These are phyloP conservation scores for Cordyceps pruinosa DNA, from an alignment of 2,329 filamentous ascomycete genomes.

Conservation along the genomic window DNA sequence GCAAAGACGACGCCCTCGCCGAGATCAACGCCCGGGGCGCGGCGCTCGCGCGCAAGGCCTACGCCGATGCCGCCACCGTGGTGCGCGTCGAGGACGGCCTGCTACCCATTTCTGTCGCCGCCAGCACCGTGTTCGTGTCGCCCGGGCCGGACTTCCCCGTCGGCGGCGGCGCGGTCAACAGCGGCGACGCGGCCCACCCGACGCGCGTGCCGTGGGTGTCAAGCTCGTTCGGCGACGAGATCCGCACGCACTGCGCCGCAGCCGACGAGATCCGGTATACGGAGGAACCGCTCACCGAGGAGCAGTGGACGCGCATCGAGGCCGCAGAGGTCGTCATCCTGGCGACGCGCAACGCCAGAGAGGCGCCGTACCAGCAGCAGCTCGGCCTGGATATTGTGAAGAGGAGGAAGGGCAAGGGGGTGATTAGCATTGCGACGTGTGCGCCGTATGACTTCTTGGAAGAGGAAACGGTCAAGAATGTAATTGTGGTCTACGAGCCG, in stretches of 20 bases:
- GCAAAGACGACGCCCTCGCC: conserved; percentile 8
- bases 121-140: conserved; percentile 20
- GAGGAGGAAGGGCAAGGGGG: conserved; percentile 11
- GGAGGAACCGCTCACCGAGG: conserved; percentile 12
- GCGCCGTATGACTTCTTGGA: conserved; percentile 22
- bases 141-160: conserved; percentile 19
- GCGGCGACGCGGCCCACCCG: conserved; percentile 16
- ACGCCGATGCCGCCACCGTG: conserved; percentile 18
- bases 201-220: conserved; percentile 22
- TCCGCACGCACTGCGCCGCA: conserved; percentile 14
- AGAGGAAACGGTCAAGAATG: conserved; percentile 16
- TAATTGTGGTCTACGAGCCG: conserved; percentile 21
- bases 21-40: conserved; percentile 15
- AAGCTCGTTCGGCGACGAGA: conserved; percentile 17
- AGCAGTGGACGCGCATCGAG: conserved; percentile 18
- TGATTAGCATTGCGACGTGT: conserved; percentile 20
- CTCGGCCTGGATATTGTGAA: conserved; percentile 17
- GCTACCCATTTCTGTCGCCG: conserved; percentile 15
- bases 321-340: conserved; percentile 19
- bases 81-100: conserved; percentile 16
- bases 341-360: conserved; percentile 21
- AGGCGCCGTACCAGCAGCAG: conserved; percentile 19
- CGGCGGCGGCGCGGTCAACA: conserved; percentile 19
- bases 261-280: conserved; percentile 19
- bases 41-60: conserved; percentile 16